Evolutionary conservation across 2,329 filamentous ascomycete species (phyloP).

Genomic region (Blastomyces silverae): DNA sequence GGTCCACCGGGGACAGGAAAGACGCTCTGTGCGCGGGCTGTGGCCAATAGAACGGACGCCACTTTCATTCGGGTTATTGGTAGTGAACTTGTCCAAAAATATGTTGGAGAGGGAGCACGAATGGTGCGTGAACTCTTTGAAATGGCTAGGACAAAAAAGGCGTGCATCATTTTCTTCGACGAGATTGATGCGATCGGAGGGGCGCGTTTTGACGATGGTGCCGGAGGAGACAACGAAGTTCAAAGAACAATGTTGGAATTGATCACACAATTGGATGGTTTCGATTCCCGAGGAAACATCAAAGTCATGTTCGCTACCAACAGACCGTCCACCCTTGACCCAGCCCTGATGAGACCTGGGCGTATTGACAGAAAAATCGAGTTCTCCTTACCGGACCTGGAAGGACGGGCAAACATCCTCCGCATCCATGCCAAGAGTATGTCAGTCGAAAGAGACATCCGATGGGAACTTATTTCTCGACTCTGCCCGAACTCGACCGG

Average conservation of each 20-base stretch:
- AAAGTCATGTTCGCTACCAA: slow-evolving; percentile 99
- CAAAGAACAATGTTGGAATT: slow-evolving; percentile 97
- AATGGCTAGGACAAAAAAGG: slow-evolving; percentile 99
- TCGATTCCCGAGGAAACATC: slow-evolving; percentile 95
- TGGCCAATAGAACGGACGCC: slow-evolving; percentile 95
- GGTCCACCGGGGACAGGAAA: slow-evolving; percentile 98
- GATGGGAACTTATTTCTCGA: slow-evolving; percentile 97
- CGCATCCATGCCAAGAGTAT: slow-evolving; percentile 99
- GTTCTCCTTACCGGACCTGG: slow-evolving; percentile 93
- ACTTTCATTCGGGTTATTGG: slow-evolving; percentile 99
- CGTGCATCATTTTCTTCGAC: slow-evolving; percentile 99
- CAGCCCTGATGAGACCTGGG: slow-evolving; percentile 92
- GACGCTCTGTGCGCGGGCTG: slow-evolving; percentile 92
- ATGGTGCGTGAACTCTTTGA: slow-evolving; percentile 99
- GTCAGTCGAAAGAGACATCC: slow-evolving; percentile 97
- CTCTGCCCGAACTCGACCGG: slow-evolving; percentile 96
- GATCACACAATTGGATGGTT: slow-evolving; percentile 93
- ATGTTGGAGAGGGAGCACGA: slow-evolving; percentile 93
- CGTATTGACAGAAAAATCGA: slow-evolving; percentile 99
- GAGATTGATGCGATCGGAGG: slow-evolving; percentile 96
- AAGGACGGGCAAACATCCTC: slow-evolving; percentile 94
- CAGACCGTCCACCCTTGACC: slow-evolving; percentile 87
- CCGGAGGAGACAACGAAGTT: slow-evolving; percentile 94
- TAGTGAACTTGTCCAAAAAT: slow-evolving; percentile 96
- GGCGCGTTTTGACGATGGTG: slow-evolving; percentile 92